A percentile compares a stretch with the other conserved stretches of the same genome.
Evolutionary conservation across 257 asterid genomes (phyloP).

Genomic region (Nicotiana tabacum): DNA sequence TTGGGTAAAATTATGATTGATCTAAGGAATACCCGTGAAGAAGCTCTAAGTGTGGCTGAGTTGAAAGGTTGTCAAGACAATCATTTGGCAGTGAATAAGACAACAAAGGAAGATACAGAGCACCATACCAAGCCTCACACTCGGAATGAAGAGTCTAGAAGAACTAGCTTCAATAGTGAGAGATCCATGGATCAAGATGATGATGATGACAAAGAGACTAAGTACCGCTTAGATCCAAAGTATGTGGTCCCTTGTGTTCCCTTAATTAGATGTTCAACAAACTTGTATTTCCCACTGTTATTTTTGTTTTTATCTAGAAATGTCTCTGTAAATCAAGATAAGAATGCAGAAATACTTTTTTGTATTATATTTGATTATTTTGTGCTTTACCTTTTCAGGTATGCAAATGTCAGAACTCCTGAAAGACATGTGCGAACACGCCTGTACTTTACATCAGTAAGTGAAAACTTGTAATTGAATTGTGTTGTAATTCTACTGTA

Average conservation of each 20-base stretch:
- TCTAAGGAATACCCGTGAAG: conserved; percentile 82
- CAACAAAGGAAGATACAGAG: conserved; percentile 55
- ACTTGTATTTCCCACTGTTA: neutral
- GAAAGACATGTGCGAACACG: conserved; percentile 93
- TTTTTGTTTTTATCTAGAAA: neutral
- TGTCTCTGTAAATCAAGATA: neutral
- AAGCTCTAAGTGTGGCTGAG: conserved; percentile 83
- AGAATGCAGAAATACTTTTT: neutral
- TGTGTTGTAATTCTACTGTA: neutral
- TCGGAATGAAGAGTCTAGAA: conserved; percentile 56
- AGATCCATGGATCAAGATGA: conserved; percentile 80
- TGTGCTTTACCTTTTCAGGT: conserved; percentile 35
- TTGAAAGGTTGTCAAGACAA: conserved; percentile 61
- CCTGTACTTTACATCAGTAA: conserved; percentile 87
- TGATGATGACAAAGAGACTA: conserved; percentile 84
- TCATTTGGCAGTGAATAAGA: conserved; percentile 24
- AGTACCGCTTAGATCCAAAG: conserved; percentile 95
- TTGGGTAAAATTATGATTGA: conserved; percentile 87
- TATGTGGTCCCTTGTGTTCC: conserved; percentile 19
- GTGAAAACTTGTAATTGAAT: conserved; percentile 21
- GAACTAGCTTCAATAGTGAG: conserved; percentile 81
- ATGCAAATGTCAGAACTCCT: conserved; percentile 84
- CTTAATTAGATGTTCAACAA: neutral
- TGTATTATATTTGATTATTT: neutral
- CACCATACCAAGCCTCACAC: conserved; percentile 34